phyloP scores from a whole-genome alignment of 2,329 filamentous ascomycete species.

The Coniochaeta sp. region DNA sequence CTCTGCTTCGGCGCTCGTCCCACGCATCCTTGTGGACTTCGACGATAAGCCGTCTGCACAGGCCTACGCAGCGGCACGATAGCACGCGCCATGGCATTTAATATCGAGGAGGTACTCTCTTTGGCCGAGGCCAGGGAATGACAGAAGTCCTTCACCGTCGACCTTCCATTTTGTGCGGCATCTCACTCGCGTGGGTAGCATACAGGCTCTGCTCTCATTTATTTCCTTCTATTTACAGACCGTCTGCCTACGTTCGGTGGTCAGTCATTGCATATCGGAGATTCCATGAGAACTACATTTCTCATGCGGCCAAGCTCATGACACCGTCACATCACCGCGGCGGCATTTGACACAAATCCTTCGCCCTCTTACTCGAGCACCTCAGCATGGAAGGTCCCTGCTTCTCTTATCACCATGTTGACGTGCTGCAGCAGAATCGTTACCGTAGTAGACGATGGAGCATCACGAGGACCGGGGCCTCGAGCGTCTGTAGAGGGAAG shows the following conservation, averaged over 20 bases:
- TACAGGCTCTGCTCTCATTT: background rate
- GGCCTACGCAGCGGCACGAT: background rate
- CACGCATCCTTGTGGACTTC: background rate
- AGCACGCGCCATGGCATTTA: background rate
- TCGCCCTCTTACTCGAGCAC: background rate
- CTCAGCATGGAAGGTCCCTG: conserved; percentile 1
- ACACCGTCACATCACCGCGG: background rate
- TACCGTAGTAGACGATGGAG: background rate
- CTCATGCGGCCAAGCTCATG: background rate
- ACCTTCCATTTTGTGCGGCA: background rate
- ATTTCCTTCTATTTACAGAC: conserved; percentile 1
- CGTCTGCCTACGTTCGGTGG: background rate
- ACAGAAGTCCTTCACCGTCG: background rate
- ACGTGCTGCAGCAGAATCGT: background rate
- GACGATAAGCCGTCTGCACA: background rate
- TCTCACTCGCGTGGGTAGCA: background rate
- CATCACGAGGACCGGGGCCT: background rate
- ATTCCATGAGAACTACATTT: background rate
- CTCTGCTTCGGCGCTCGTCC: background rate
- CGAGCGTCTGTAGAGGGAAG: background rate
- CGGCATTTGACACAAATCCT: background rate
- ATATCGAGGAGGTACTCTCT: background rate
- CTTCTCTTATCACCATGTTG: background rate
- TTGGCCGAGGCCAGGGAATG: background rate
- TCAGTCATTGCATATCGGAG: background rate